Evolutionary conservation across 1,284 basidiomycete genomes (phyloP), one percentile per base, ranked within the genome.

Genomic region (Agroathelia rolfsii): DNA sequence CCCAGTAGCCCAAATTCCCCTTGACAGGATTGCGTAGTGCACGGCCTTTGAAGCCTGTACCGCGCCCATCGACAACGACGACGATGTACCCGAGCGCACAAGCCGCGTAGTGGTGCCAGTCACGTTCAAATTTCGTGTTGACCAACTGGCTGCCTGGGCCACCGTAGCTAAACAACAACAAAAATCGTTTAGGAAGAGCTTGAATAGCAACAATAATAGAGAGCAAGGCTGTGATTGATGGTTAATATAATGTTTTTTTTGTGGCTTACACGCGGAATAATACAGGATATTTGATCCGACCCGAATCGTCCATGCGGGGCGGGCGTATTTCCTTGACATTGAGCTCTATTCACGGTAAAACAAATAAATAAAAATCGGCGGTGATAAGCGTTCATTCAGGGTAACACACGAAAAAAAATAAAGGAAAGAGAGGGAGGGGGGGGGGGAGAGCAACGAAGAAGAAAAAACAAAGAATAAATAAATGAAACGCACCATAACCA

Each of bases 201-300:
- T 12, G 9, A 27, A 19, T 19, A 26, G 29, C 32, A 24, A 30
- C 23, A 25, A 37, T 23, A 29, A 17, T 15, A 25, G 6, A 34
- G 15, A 16, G 30, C 21, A 32, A 26, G 27, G 23, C 25, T 30
- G 23, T 36, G 9, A 22, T 12, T 2, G 18, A 38, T 43, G 26
- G n/a, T n/a, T n/a, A n/a, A n/a, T n/a, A n/a, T n/a, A n/a, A n/a
- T n/a, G n/a, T n/a, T n/a, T n/a, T n/a, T n/a, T n/a, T n/a, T n/a
- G n/a, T n/a, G n/a, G n/a, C n/a, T n/a, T 55, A 89, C 71, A 94
- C 83, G 34, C 72, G 63, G 64, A 95, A 89, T 8, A 95, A 62
- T 8, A 97, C 88, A 0, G 94, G 87, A 51, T 98, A 97, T 50
- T 89, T 88, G 10, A 83, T 90, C 21, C 85, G 75, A 4, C 94